Evolutionary conservation across 257 asterid species (phyloP).

Genomic region (Capsicum rhomboideum): DNA sequence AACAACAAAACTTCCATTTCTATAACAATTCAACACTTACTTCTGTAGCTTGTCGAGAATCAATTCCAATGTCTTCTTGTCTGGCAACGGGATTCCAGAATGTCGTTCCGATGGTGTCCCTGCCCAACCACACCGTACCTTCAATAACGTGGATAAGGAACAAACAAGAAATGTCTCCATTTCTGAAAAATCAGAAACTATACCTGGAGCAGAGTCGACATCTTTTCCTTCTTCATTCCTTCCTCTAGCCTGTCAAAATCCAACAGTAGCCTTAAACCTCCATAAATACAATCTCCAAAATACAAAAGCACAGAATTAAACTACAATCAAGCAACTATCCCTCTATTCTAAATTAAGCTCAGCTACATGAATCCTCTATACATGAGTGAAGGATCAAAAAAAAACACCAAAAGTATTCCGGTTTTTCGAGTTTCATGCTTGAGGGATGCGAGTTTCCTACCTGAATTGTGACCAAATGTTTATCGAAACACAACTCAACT

Average conservation of each 20-base stretch:
- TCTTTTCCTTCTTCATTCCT: slow-evolving; percentile 37
- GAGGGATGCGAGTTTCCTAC: too few relatives aligned
- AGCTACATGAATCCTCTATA: neutral
- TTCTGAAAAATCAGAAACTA: slow-evolving; percentile 5
- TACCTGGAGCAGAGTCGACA: slow-evolving; percentile 65
- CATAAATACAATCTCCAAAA: slow-evolving; percentile 12
- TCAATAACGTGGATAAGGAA: neutral
- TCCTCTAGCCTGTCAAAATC: slow-evolving; percentile 59
- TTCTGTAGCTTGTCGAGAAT: slow-evolving; percentile 94
- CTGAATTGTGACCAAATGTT: too few relatives aligned
- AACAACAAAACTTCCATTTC: neutral
- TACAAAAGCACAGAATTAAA: slow-evolving; percentile 6
- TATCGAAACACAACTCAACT: too few relatives aligned
- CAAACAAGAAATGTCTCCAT: neutral
- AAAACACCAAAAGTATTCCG: too few relatives aligned
- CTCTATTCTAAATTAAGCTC: neutral
- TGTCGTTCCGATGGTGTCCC: slow-evolving; percentile 55
- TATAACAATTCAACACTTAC: slow-evolving; percentile 32
- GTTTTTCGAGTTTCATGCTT: too few relatives aligned
- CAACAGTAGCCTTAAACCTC: slow-evolving; percentile 17
- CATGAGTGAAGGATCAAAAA: too few relatives aligned
- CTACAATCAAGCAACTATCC: neutral
- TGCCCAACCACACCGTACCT: slow-evolving; percentile 10
- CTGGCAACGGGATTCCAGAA: slow-evolving; percentile 55
- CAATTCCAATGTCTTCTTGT: slow-evolving; percentile 69